These are phyloP conservation scores for Fusarium tricinctum DNA, from an alignment of 2,329 filamentous ascomycete genomes.

Conservation along the genomic window DNA sequence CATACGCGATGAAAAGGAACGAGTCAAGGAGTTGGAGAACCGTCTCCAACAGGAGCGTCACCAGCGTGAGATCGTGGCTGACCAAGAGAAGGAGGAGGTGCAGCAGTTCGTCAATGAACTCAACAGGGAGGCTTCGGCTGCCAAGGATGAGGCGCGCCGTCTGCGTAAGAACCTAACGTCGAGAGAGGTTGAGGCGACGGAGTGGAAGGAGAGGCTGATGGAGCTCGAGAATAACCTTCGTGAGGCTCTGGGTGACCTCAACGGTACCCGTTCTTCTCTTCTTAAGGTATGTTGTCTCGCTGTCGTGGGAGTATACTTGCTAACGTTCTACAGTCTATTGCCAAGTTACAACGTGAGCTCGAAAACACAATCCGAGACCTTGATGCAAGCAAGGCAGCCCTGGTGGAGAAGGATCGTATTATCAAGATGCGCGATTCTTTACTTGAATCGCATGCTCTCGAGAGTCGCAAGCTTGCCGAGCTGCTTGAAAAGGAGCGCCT, in stretches of 20 bases:
- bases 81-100: constrained; percentile 92
- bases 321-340: constrained; percentile 74
- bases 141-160: constrained; percentile 87
- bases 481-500: constrained; percentile 92
- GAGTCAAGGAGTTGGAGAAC: constrained; percentile 77
- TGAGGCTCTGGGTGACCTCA: constrained; percentile 87
- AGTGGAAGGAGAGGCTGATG: constrained; percentile 91
- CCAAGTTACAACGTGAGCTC: constrained; percentile 88
- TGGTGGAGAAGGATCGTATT: constrained; percentile 91
- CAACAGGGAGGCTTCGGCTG: constrained; percentile 82
- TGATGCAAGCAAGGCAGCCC: constrained; percentile 79
- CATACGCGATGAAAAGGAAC: constrained; percentile 88
- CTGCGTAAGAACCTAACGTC: constrained; percentile 86
- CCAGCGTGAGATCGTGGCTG: constrained; percentile 88
- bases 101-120: constrained; percentile 94
- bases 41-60: constrained; percentile 84
- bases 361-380: constrained; percentile 87
- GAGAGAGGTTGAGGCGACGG: constrained; percentile 87
- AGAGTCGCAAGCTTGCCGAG: constrained; percentile 86
- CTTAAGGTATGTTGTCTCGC: constrained; percentile 72
- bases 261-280: constrained; percentile 86
- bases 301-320: not conserved
- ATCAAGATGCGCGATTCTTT: constrained; percentile 91
- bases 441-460: constrained; percentile 88
- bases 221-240: constrained; percentile 92